Evolutionary conservation across 192 early-diverging fungal species (phyloP).

Genomic region (Backusella macrospora): DNA sequence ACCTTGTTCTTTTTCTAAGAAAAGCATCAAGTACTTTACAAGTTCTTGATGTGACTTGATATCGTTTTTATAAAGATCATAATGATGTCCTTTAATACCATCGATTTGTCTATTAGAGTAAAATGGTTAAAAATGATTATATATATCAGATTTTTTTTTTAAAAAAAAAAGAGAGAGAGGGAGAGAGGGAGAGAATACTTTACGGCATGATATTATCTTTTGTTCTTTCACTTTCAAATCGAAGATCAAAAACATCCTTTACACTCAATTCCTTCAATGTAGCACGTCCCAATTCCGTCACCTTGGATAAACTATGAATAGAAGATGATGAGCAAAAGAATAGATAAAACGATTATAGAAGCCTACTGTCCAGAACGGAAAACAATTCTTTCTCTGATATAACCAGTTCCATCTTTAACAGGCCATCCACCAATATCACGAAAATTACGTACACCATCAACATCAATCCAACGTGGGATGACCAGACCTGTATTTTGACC

Average conservation of each 20-base stretch:
- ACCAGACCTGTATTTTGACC: slow-evolving; percentile 19
- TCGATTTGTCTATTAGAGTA: slow-evolving; percentile 34
- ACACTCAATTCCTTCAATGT: slow-evolving; percentile 51
- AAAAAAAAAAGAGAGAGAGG: neutral
- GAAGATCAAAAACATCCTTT: slow-evolving; percentile 53
- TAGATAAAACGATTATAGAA: neutral
- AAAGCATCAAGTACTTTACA: neutral
- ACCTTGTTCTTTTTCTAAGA: slow-evolving; percentile 10
- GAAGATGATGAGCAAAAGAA: neutral
- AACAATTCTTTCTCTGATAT: slow-evolving; percentile 53
- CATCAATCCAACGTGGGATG: slow-evolving; percentile 48
- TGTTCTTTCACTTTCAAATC: slow-evolving; percentile 51
- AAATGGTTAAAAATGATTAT: neutral
- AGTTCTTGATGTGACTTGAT: slow-evolving; percentile 5
- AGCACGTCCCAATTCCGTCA: slow-evolving; percentile 42
- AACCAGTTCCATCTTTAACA: slow-evolving; percentile 46
- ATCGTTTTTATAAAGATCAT: slow-evolving; percentile 7
- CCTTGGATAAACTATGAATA: slow-evolving; percentile 43
- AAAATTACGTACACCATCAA: slow-evolving; percentile 60
- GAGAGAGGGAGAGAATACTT: no score
- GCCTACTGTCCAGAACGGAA: slow-evolving; percentile 56
- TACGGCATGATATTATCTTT: slow-evolving; percentile 44
- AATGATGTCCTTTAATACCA: slow-evolving; percentile 39
- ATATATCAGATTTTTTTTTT: neutral
- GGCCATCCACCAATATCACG: slow-evolving; percentile 60